Percentiles rank a stretch among this genome's conserved stretches.
These are phyloP conservation scores for Calocybe indica DNA, from an alignment of 768 basidiomycete genomes.

Conservation along the genomic window DNA sequence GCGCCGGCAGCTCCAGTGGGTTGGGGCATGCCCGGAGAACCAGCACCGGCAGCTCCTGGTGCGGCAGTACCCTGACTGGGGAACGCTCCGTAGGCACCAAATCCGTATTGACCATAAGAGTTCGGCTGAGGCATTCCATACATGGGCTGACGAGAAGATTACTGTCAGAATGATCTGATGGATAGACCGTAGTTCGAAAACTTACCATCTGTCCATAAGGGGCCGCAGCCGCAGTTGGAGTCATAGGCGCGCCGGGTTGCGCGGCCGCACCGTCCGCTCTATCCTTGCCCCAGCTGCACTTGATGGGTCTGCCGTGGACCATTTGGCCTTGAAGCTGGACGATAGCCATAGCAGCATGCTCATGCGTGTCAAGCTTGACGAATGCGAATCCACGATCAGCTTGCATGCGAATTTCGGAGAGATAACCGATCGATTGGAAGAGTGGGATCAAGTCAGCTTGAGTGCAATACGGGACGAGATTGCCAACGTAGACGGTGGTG, in stretches of 20 bases:
- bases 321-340: constrained; percentile 95
- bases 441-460: constrained; percentile 97
- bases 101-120: constrained; percentile 75
- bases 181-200: background rate
- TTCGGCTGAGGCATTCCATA: constrained; percentile 86
- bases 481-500: constrained; percentile 96
- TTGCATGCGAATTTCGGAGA: constrained; percentile 99
- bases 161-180: constrained; percentile 2
- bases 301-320: constrained; percentile 96
- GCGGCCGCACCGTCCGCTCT: constrained; percentile 66
- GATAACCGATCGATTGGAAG: constrained; percentile 98
- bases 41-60: constrained; percentile 40
- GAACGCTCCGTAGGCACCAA: constrained; percentile 69
- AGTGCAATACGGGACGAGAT: constrained; percentile 94
- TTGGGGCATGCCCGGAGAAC: constrained; percentile 56
- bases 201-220: constrained; percentile 81
- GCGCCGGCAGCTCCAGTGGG: constrained; percentile 48
- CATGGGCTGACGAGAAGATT: constrained; percentile 54
- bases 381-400: constrained; percentile 98
- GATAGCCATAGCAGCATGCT: constrained; percentile 97
- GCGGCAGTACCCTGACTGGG: constrained; percentile 50
- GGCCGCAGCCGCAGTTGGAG: constrained; percentile 53
- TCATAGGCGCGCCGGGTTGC: constrained; percentile 44
- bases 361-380: constrained; percentile 97
- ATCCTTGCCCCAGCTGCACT: constrained; percentile 99